These are phyloP conservation scores for Colletotrichum agaves DNA, from an alignment of 2,329 filamentous ascomycete species.

Conservation along the genomic window DNA sequence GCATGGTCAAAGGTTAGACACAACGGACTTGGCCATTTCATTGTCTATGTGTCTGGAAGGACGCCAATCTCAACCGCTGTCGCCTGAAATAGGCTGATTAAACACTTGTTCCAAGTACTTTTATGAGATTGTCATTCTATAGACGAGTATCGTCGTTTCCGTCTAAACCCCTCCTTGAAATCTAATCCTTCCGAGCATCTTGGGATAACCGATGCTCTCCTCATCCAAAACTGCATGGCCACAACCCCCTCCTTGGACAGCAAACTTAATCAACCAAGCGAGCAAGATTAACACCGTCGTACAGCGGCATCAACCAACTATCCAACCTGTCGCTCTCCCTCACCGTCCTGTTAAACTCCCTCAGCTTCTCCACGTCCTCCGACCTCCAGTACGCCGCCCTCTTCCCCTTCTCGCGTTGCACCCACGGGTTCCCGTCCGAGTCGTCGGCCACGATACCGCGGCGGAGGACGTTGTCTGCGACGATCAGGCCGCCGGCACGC, in stretches of 20 bases:
- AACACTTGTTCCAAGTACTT: too few relatives aligned
- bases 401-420: constrained; percentile 26
- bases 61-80: too few relatives aligned
- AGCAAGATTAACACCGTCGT: constrained; percentile 54
- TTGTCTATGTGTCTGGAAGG: too few relatives aligned
- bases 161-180: too few relatives aligned
- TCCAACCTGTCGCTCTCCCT: constrained; percentile 49
- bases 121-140: too few relatives aligned
- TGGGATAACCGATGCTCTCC: not conserved
- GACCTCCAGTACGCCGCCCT: constrained; percentile 38
- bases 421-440: constrained; percentile 37
- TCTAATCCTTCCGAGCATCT: too few relatives aligned
- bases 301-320: constrained; percentile 54
- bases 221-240: not conserved
- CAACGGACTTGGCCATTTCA: too few relatives aligned
- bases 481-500: constrained; percentile 59
- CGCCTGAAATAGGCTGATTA: too few relatives aligned
- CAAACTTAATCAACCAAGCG: constrained; percentile 48
- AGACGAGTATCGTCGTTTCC: too few relatives aligned
- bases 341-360: constrained; percentile 40
- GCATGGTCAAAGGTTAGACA: too few relatives aligned
- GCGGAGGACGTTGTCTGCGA: constrained; percentile 65
- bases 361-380: constrained; percentile 37
- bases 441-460: constrained; percentile 57
- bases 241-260: too few relatives aligned